phyloP scores from a whole-genome alignment of 257 asterid genomes.

The Scutellaria minor region DNA sequence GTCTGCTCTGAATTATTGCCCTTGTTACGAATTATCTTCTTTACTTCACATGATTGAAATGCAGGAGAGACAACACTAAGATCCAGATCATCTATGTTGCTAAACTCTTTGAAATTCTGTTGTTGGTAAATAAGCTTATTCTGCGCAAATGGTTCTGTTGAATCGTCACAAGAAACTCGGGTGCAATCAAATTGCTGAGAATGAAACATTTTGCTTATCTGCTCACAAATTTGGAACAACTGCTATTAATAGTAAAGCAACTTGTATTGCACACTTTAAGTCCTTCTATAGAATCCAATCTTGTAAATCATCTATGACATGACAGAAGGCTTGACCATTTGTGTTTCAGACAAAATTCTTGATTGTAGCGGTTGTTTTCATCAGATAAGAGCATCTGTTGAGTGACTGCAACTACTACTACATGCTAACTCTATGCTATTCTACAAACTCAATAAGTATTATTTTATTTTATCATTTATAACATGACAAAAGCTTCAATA shows the following conservation, averaged over 20 bases:
- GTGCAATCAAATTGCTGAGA: slow-evolving; percentile 9
- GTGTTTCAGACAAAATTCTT: not conserved
- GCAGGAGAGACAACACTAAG: slow-evolving; percentile 24
- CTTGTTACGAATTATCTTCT: not conserved
- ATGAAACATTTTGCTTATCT: not conserved
- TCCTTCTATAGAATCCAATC: not conserved
- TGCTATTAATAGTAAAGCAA: not conserved
- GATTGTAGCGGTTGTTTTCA: not conserved
- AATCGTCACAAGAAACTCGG: not conserved
- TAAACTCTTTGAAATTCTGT: slow-evolving; percentile 19
- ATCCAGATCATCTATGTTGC: slow-evolving; percentile 16
- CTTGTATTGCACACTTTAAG: not conserved
- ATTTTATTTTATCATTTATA: too few species aligned
- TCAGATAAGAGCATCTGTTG: not conserved
- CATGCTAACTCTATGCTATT: too few species aligned
- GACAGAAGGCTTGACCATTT: not conserved
- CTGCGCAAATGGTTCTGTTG: slow-evolving; percentile 15
- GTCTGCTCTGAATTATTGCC: not conserved
- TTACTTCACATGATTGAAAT: slow-evolving; percentile 7
- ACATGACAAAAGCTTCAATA: too few species aligned
- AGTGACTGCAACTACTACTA: too few species aligned
- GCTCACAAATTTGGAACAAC: too few species aligned
- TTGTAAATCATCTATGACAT: not conserved
- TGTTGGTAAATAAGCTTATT: not conserved
- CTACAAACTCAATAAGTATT: too few species aligned